phyloP scores from a whole-genome alignment of 176 grass and related monocot genomes.

The Lolium perenne region DNA sequence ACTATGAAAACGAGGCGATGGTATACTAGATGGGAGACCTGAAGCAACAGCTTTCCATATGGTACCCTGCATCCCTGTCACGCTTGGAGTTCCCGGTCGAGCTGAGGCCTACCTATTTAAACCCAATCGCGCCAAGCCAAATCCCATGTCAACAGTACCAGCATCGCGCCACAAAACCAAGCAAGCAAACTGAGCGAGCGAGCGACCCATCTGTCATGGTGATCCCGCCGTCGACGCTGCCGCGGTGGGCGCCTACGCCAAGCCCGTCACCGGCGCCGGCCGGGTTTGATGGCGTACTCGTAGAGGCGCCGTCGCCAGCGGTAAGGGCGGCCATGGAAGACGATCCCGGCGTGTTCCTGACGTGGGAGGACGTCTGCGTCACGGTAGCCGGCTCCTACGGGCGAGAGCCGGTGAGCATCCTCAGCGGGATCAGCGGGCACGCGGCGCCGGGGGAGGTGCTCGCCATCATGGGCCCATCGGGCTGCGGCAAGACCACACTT shows the following conservation, averaged over 20 bases:
- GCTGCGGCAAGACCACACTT: conserved; percentile 62
- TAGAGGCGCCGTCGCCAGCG: neutral
- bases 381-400: conserved; percentile 21
- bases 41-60: no score
- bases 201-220: neutral
- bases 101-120: neutral
- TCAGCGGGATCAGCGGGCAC: conserved; percentile 48
- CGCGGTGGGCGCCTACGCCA: neutral
- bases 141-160: neutral
- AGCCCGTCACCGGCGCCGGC: neutral
- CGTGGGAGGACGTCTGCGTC: conserved; percentile 60
- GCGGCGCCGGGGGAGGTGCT: conserved; percentile 45
- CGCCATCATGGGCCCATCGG: conserved; percentile 63
- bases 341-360: conserved; percentile 32
- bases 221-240: neutral
- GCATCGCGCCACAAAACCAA: neutral
- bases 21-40: no score
- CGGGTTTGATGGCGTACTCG: neutral
- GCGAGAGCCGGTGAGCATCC: conserved; percentile 30
- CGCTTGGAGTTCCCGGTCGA: neutral
- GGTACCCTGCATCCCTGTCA: neutral
- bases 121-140: neutral
- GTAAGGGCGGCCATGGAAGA: neutral
- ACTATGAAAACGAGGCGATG: neutral
- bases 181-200: neutral